Conservation (phyloP, 1,284 basidiomycete species). For the Trametes sp. region DNA sequence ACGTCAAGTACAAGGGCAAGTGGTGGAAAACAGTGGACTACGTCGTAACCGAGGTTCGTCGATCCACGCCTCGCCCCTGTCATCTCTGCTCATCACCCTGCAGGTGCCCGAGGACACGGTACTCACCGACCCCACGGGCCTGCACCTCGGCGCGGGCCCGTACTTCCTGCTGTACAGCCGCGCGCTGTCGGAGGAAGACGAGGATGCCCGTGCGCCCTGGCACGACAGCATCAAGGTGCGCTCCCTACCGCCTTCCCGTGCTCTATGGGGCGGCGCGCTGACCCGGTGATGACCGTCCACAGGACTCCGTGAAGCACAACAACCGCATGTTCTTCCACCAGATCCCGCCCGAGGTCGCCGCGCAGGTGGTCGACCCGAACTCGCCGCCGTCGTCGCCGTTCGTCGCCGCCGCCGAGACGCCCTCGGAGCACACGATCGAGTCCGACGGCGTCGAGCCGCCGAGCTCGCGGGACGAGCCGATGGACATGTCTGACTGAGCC, state of each 20-base stretch:
- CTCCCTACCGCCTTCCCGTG: neutral
- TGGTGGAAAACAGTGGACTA: slow-evolving; percentile 87
- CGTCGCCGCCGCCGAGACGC: slow-evolving; percentile 22
- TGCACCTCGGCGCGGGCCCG: slow-evolving; percentile 77
- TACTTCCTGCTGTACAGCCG: slow-evolving; percentile 77
- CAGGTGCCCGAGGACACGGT: slow-evolving; percentile 76
- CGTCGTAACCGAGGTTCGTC: slow-evolving; percentile 64
- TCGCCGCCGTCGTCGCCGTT: slow-evolving; percentile 41
- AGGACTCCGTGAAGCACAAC: slow-evolving; percentile 44
- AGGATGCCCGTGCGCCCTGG: slow-evolving; percentile 45
- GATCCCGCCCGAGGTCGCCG: slow-evolving; percentile 36
- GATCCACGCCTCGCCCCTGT: no score
- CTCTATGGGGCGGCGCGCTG: neutral
- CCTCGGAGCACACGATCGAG: slow-evolving; percentile 35
- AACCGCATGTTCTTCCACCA: slow-evolving; percentile 41
- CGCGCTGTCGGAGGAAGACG: slow-evolving; percentile 48
- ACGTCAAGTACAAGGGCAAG: slow-evolving; percentile 64
- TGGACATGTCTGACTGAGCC: slow-evolving; percentile 29
- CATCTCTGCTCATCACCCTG: neutral
- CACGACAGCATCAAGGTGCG: slow-evolving; percentile 52
- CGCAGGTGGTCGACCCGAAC: slow-evolving; percentile 35
- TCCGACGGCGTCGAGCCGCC: slow-evolving; percentile 34
- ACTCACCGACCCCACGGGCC: slow-evolving; percentile 67
- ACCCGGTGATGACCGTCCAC: neutral
- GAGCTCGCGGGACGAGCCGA: slow-evolving; percentile 32